phyloP scores from a whole-genome alignment of 371 early-diverging fungal genomes.

The Lichtheimia ramosa region DNA sequence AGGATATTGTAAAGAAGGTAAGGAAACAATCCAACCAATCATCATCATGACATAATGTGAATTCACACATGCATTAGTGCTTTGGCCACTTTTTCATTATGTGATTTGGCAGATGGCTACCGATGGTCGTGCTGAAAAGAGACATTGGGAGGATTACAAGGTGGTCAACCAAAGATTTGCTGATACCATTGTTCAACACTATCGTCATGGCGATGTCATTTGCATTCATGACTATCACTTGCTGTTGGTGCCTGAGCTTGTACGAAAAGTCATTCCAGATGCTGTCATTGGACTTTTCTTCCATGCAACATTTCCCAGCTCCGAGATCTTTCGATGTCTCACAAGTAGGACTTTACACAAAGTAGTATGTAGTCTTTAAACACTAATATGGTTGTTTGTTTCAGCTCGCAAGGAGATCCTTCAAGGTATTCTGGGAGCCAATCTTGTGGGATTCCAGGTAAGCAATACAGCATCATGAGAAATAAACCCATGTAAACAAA shows the following conservation, averaged over 20 bases:
- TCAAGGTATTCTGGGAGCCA: constrained; percentile 90
- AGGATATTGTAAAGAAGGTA: constrained; percentile 77
- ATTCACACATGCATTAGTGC: constrained; percentile 3
- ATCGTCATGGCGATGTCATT: constrained; percentile 69
- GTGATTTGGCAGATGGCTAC: constrained; percentile 81
- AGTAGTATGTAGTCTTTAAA: too few species aligned
- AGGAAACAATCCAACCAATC: constrained; percentile 10
- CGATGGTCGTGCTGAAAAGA: constrained; percentile 62
- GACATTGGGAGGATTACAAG: constrained; percentile 83
- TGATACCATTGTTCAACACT: constrained; percentile 67
- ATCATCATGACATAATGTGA: background rate
- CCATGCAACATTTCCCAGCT: constrained; percentile 93
- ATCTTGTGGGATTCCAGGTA: constrained; percentile 91
- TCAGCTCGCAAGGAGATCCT: constrained; percentile 87
- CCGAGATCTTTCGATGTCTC: constrained; percentile 88
- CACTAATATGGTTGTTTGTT: too few species aligned
- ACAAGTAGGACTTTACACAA: constrained; percentile 58
- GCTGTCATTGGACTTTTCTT: constrained; percentile 94
- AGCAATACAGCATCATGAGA: background rate
- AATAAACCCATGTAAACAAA: too few species aligned
- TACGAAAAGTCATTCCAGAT: constrained; percentile 74
- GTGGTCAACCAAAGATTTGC: constrained; percentile 85
- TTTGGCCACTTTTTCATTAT: constrained; percentile 86
- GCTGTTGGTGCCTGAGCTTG: constrained; percentile 86
- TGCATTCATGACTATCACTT: constrained; percentile 99